A percentile compares a stretch with the other conserved stretches of the same genome.
Evolutionary conservation across 768 basidiomycete genomes (phyloP).

Genomic region (Mycena vitilis): DNA sequence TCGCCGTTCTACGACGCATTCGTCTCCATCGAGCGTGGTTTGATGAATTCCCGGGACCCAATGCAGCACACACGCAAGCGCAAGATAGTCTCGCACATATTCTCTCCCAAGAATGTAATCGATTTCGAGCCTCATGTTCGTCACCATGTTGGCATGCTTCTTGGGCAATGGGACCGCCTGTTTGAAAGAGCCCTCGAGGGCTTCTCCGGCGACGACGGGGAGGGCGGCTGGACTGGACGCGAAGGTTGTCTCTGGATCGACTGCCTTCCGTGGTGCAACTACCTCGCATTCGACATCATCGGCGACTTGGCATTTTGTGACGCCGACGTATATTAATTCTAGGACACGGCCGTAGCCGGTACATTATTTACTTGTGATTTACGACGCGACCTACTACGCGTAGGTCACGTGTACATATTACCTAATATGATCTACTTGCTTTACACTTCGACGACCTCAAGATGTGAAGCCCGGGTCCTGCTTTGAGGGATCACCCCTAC

Average conservation of each 20-base stretch:
- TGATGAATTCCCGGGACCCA: conserved; percentile 86
- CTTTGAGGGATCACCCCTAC: not conserved
- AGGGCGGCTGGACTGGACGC: conserved; percentile 69
- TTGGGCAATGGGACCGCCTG: conserved; percentile 84
- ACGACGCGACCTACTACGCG: too few species aligned
- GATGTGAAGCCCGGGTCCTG: too few species aligned
- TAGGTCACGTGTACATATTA: too few species aligned
- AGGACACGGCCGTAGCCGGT: too few species aligned
- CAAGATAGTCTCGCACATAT: conserved; percentile 90
- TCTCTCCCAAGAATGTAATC: conserved; percentile 84
- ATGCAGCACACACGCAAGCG: conserved; percentile 87
- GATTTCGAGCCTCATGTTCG: conserved; percentile 87
- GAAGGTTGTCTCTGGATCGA: conserved; percentile 79
- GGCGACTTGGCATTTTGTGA: conserved; percentile 90
- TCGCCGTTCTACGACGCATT: conserved; percentile 82
- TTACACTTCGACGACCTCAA: too few species aligned
- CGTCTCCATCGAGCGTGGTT: conserved; percentile 75
- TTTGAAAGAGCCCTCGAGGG: conserved; percentile 66
- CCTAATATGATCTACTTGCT: too few species aligned
- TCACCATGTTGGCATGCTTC: conserved; percentile 65
- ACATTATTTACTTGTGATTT: too few species aligned
- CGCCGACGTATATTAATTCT: too few species aligned
- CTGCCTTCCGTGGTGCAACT: conserved; percentile 74
- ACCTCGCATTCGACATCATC: conserved; percentile 76
- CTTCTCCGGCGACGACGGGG: conserved; percentile 65